phyloP scores from a whole-genome alignment of 768 basidiomycete genomes.

The Kwoniella shandongensis region DNA sequence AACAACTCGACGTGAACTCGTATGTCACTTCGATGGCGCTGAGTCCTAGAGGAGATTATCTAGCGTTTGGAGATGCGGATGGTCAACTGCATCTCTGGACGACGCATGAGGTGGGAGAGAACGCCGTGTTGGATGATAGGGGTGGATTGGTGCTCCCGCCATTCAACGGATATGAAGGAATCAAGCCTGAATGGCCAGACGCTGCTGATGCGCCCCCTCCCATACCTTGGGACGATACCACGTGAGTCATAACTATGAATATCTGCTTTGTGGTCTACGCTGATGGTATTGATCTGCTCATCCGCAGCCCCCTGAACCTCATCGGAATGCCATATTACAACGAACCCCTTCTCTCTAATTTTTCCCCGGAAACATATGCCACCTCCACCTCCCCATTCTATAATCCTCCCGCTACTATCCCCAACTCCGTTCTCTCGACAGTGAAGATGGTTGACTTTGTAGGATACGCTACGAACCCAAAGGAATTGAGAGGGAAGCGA shows the following conservation, averaged over 20 bases:
- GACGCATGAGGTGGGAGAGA: conserved; percentile 61
- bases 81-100: conserved; percentile 80
- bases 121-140: conserved; percentile 10
- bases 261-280: neutral
- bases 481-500: conserved; percentile 76
- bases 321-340: conserved; percentile 87
- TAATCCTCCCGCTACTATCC: conserved; percentile 70
- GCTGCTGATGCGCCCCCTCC: conserved; percentile 65
- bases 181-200: conserved; percentile 82
- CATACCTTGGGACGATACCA: conserved; percentile 77
- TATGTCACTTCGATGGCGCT: conserved; percentile 77
- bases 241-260: conserved; percentile 63
- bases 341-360: conserved; percentile 68
- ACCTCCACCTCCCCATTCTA: conserved; percentile 60
- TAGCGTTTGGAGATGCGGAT: conserved; percentile 87
- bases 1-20: conserved; percentile 55
- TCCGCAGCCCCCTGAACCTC: conserved; percentile 76
- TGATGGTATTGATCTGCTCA: no score
- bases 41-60: conserved; percentile 81
- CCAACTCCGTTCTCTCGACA: conserved; percentile 68
- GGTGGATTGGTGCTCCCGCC: conserved; percentile 55
- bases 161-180: conserved; percentile 81
- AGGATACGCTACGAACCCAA: conserved; percentile 83
- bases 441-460: conserved; percentile 88
- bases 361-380: conserved; percentile 49